These are phyloP conservation scores for Eucalyptus marginata DNA, from an alignment of 345 rosid genomes.

Conservation along the genomic window DNA sequence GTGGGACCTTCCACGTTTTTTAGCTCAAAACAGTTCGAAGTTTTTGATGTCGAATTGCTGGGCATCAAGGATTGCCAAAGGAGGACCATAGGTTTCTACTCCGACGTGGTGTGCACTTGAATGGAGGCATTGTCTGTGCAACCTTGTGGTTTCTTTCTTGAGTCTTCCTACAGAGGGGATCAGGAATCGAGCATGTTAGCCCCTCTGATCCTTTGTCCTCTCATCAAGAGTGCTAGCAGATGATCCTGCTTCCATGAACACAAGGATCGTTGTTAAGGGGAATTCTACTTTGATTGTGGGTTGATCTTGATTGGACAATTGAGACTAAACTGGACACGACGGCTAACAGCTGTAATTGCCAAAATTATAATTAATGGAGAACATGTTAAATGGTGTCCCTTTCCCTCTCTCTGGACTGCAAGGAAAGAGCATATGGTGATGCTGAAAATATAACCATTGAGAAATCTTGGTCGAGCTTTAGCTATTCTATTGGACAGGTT, in stretches of 20 bases:
- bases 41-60: slow-evolving; percentile 82
- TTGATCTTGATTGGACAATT: neutral
- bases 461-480: neutral
- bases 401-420: neutral
- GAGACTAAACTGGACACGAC: neutral
- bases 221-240: neutral
- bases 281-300: neutral
- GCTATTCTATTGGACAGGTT: neutral
- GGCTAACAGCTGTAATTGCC: neutral
- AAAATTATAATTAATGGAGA: neutral
- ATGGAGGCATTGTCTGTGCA: neutral
- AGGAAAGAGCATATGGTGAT: neutral
- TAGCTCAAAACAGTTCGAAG: slow-evolving; percentile 91
- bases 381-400: neutral
- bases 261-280: neutral
- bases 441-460: neutral
- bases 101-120: slow-evolving; percentile 84
- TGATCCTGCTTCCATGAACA: neutral
- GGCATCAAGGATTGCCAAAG: slow-evolving; percentile 63
- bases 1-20: slow-evolving; percentile 97
- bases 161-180: neutral
- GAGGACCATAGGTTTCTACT: slow-evolving; percentile 90
- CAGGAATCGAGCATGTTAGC: neutral
- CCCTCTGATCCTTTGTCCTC: neutral
- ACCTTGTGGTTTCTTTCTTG: neutral